These are phyloP conservation scores for Globisporangium irregulare DNA, from an alignment of 352 stramenopile genomes.

Conservation along the genomic window DNA sequence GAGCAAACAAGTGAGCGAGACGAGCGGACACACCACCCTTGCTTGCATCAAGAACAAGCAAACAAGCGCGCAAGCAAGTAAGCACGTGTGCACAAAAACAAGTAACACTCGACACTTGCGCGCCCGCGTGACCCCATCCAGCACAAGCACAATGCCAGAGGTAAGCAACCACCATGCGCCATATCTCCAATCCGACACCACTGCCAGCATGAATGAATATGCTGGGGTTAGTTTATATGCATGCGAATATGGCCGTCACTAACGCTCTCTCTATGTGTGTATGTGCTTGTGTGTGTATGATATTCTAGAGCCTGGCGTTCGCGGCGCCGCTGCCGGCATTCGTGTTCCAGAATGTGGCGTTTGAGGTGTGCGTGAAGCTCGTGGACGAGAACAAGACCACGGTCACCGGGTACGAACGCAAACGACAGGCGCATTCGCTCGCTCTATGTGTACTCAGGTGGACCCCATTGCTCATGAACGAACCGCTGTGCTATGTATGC, in stretches of 20 bases:
- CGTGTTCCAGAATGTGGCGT: conserved; percentile 61
- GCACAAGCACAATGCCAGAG: conserved; percentile 29
- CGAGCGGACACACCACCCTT: not conserved
- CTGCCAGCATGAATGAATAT: not conserved
- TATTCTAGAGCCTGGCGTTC: conserved; percentile 55
- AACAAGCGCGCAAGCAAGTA: conserved; percentile 5
- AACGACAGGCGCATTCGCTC: not conserved
- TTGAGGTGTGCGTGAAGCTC: conserved; percentile 57
- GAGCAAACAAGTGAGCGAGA: not conserved
- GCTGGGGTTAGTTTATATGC: not conserved
- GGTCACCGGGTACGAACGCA: conserved; percentile 39
- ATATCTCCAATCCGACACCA: not conserved
- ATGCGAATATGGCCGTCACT: not conserved
- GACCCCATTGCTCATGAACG: not conserved
- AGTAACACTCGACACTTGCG: not conserved
- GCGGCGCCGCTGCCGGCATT: conserved; percentile 47
- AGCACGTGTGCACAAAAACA: not conserved
- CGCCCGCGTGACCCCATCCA: not conserved
- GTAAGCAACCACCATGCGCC: conserved; percentile 18
- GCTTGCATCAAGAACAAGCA: conserved; percentile 10
- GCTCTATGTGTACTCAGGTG: not conserved
- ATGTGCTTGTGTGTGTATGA: not conserved
- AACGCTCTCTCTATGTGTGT: not conserved
- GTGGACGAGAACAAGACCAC: conserved; percentile 59
- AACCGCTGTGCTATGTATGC: not conserved